These are phyloP conservation scores for Yamadazyma sp. DNA, from an alignment of 805 yeast species.

Conservation along the genomic window DNA sequence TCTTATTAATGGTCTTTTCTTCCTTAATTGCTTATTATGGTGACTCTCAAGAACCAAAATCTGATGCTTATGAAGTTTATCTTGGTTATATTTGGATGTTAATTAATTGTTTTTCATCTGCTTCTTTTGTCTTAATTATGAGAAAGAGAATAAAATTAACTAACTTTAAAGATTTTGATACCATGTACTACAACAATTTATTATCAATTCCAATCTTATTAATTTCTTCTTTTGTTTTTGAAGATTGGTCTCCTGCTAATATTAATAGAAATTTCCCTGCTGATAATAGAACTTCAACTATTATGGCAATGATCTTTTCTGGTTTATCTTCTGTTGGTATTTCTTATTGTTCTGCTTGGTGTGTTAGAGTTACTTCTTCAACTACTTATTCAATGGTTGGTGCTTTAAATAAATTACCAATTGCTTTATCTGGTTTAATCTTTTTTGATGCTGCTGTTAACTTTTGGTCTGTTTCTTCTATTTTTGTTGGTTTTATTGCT, in stretches of 20 bases:
- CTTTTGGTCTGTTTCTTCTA: constrained; percentile 87
- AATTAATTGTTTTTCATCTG: constrained; percentile 89
- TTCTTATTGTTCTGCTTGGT: constrained; percentile 99
- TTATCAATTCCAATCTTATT: constrained; percentile 88
- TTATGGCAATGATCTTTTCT: constrained; percentile 82
- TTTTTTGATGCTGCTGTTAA: constrained; percentile 95
- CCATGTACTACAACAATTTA: constrained; percentile 97
- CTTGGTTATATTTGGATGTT: constrained; percentile 97
- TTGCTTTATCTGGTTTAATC: constrained; percentile 90
- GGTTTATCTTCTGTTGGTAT: constrained; percentile 96
- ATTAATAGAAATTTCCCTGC: constrained; percentile 75
- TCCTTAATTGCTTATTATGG: constrained; percentile 96
- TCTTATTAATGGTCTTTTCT: constrained; percentile 88
- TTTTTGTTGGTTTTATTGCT: constrained; percentile 89
- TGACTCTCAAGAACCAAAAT: constrained; percentile 48
- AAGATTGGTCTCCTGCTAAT: constrained; percentile 91
- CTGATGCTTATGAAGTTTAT: constrained; percentile 45
- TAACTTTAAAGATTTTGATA: constrained; percentile 93
- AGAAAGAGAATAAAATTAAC: constrained; percentile 97
- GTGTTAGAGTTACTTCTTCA: constrained; percentile 97
- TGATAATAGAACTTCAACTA: constrained; percentile 62
- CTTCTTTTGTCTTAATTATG: constrained; percentile 90
- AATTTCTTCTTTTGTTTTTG: constrained; percentile 69
- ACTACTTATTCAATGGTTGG: constrained; percentile 99
- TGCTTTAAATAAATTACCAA: constrained; percentile 96